Percentiles rank a stretch among this genome's conserved stretches.
Evolutionary conservation across 805 yeast species (phyloP).

Genomic region (Naumovozyma dairenensis): DNA sequence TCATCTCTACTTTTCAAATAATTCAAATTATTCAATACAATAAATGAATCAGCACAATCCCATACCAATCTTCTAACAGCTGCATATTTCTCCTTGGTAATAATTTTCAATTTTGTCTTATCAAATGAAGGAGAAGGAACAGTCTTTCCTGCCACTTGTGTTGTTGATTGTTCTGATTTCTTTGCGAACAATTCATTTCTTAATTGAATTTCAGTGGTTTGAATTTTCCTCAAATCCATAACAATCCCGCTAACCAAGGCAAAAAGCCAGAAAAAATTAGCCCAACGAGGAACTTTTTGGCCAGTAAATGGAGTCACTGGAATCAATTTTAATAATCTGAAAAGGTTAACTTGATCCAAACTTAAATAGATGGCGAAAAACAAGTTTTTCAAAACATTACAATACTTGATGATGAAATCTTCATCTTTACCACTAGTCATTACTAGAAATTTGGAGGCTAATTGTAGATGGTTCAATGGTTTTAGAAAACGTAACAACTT

Average conservation of each 20-base stretch:
- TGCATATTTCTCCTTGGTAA: slow-evolving; percentile 33
- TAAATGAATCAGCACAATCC: slow-evolving; percentile 65
- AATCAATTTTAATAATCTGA: slow-evolving; percentile 39
- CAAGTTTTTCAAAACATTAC: slow-evolving; percentile 40
- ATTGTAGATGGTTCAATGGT: slow-evolving; percentile 62
- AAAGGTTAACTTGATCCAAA: slow-evolving; percentile 54
- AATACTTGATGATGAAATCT: slow-evolving; percentile 32
- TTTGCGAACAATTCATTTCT: background rate
- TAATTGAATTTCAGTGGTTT: slow-evolving; percentile 26
- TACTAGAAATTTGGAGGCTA: slow-evolving; percentile 55
- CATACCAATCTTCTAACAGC: slow-evolving; percentile 59
- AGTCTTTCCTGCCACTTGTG: slow-evolving; percentile 1
- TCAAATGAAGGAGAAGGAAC: slow-evolving; percentile 30
- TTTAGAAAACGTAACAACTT: slow-evolving; percentile 79
- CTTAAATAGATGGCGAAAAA: slow-evolving; percentile 57
- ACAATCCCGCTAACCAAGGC: slow-evolving; percentile 57
- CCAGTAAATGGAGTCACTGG: slow-evolving; percentile 39
- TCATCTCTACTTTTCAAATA: slow-evolving; percentile 63
- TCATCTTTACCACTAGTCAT: slow-evolving; percentile 49
- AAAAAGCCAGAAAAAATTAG: slow-evolving; percentile 68
- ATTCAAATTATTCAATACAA: slow-evolving; percentile 62
- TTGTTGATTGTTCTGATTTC: background rate
- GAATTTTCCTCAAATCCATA: slow-evolving; percentile 47
- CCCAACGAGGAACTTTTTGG: slow-evolving; percentile 43
- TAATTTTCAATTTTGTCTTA: slow-evolving; percentile 29